Percentiles rank a stretch among this genome's conserved stretches.
These are phyloP conservation scores for Euphorbia tirucalli DNA, from an alignment of 345 rosid genomes.

Conservation along the genomic window DNA sequence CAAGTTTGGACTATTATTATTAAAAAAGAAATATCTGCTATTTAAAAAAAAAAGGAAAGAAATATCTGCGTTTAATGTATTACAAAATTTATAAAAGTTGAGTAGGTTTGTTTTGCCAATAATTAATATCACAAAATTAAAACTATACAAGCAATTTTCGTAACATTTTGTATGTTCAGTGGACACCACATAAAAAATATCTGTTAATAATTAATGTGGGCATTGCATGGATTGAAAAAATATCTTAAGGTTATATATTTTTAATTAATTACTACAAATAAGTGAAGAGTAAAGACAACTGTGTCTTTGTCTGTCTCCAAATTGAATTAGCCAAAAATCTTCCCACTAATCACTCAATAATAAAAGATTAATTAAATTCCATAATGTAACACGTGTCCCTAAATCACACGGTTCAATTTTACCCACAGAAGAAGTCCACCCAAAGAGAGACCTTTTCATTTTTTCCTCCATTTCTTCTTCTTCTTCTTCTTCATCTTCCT, in stretches of 20 bases:
- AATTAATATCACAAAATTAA: too few species aligned
- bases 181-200: not conserved
- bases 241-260: not conserved
- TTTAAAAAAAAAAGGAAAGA: too few species aligned
- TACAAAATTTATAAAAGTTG: too few species aligned
- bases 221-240: not conserved
- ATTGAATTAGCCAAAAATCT: not conserved
- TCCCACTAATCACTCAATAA: not conserved
- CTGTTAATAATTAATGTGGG: not conserved
- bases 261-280: not conserved
- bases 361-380: not conserved
- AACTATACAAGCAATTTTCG: not conserved
- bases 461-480: not conserved
- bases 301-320: not conserved
- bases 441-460: not conserved
- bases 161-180: too few species aligned
- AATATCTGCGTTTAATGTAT: too few species aligned
- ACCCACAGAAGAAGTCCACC: slow-evolving; percentile 5
- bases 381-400: slow-evolving; percentile 10
- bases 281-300: not conserved
- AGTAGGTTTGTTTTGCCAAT: too few species aligned
- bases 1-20: too few species aligned
- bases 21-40: too few species aligned
- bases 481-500: not conserved
- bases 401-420: slow-evolving; percentile 5